Percentiles rank a stretch among this genome's conserved stretches.
phyloP scores from a whole-genome alignment of 192 early-diverging fungal species.

The Linnemannia hyalina region DNA sequence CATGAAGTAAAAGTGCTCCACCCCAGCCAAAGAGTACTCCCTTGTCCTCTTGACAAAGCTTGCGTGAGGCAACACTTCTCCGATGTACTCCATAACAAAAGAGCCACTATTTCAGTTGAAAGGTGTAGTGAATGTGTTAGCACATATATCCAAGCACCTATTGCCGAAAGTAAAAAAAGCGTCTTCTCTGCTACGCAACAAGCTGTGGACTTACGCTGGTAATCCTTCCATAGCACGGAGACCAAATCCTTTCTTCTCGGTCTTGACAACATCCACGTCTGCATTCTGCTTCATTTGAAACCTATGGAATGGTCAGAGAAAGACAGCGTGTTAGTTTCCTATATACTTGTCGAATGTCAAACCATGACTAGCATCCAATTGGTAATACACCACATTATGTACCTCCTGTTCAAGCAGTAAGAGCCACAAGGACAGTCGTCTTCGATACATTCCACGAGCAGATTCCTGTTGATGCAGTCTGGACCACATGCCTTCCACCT shows the following conservation, averaged over 20 bases:
- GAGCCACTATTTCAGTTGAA: slow-evolving; percentile 66
- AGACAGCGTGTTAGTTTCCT: neutral
- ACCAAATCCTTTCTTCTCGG: slow-evolving; percentile 96
- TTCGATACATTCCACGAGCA: slow-evolving; percentile 93
- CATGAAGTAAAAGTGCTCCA: slow-evolving; percentile 99
- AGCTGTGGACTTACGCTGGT: slow-evolving; percentile 65
- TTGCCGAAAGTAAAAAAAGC: neutral
- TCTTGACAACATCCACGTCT: slow-evolving; percentile 86
- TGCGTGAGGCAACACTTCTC: slow-evolving; percentile 89
- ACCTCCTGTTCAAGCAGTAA: slow-evolving; percentile 91
- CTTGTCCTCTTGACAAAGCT: slow-evolving; percentile 87
- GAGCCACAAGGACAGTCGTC: slow-evolving; percentile 90
- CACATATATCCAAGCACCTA: neutral
- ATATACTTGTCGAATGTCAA: neutral
- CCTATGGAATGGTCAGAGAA: slow-evolving; percentile 48
- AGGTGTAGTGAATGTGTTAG: slow-evolving; percentile 5
- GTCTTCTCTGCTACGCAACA: neutral
- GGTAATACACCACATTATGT: slow-evolving; percentile 4
- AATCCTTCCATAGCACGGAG: slow-evolving; percentile 78
- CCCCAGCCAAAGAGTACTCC: slow-evolving; percentile 85
- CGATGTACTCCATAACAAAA: slow-evolving; percentile 98
- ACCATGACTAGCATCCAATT: neutral
- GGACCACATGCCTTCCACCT: slow-evolving; percentile 87
- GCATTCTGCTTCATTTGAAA: slow-evolving; percentile 92
- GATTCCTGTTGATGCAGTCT: slow-evolving; percentile 93